Base-by-base conservation (phyloP, 2,329 filamentous ascomycete species). In the Botryosphaeria dothidea region DNA sequence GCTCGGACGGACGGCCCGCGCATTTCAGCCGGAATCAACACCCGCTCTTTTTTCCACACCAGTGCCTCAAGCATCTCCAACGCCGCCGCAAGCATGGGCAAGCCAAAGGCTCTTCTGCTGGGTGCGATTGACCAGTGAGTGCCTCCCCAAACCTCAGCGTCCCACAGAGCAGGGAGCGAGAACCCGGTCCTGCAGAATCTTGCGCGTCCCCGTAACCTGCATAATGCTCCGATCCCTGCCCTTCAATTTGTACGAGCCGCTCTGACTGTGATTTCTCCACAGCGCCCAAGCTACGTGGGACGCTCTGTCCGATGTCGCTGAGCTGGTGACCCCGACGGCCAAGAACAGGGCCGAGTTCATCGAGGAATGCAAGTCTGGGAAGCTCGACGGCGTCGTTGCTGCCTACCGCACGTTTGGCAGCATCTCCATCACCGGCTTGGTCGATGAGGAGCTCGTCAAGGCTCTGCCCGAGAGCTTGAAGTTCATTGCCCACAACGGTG, bases 361-460 rank as follows among this genome's bases (percentile, higher is more conserved):
- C 61, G 74, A 85, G 54, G 90, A 94, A 79, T 89, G 86, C 74
- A 79, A 80, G 56, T 83, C 84, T 21, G 90, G 90, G 21, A 81
- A 82, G 34, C 81, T 92, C n/a, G 86, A 92, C 68, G 88, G 86
- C 67, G 85, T 88, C 34, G 72, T 84, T 21, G 88, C 85, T 41
- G 83, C 85, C 29, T 95, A 90, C 78, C 86, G 92, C 62, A 94
- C 90, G 15, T 92, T 93, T 70, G 77, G 77, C 49, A 91, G 88
- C 34, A 80, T 85, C 46, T 73, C 72, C 13, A 81, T 89, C 65
- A 94, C 91, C 0, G 92, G 92, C 1, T 77, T 80, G 21, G 80
- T 95, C 67, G 90, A 96, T 74, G 82, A 83, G 49, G 90, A 92
- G 75, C 77, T 95, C n/a, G 77, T 93, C 38, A 76, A 82, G 48